Evolutionary conservation across 495 filamentous ascomycete genomes (phyloP).

Genomic region (Sordaria brevicollis): DNA sequence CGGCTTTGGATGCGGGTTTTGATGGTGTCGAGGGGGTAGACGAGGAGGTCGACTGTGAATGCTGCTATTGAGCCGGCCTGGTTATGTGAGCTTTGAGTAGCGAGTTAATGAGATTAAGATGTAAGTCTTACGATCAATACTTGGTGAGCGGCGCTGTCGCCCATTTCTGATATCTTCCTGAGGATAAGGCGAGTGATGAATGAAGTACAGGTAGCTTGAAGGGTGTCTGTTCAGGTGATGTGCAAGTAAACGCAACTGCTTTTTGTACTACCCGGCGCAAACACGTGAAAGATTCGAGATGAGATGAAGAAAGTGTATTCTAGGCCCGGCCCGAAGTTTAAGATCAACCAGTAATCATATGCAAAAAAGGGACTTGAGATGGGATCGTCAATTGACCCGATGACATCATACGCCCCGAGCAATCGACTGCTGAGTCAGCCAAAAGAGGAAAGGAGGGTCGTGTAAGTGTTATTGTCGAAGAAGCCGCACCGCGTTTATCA

Average conservation of each 20-base stretch:
- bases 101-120: neutral
- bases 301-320: neutral
- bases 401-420: neutral
- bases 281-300: neutral
- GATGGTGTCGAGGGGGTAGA: slow-evolving; percentile 78
- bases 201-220: neutral
- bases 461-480: neutral
- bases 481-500: too few species aligned
- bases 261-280: neutral
- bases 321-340: neutral
- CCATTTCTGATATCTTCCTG: neutral
- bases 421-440: neutral
- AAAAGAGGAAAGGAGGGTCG: neutral
- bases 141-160: neutral
- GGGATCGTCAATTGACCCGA: neutral
- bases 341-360: neutral
- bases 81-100: neutral
- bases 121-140: neutral
- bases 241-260: neutral
- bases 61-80: slow-evolving; percentile 77
- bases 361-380: neutral
- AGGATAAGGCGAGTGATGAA: neutral
- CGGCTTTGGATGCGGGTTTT: slow-evolving; percentile 78
- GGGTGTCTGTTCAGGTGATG: neutral
- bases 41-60: slow-evolving; percentile 66